Base-by-base conservation (phyloP, 768 basidiomycete species). In the Fibroporia radiculosa region DNA sequence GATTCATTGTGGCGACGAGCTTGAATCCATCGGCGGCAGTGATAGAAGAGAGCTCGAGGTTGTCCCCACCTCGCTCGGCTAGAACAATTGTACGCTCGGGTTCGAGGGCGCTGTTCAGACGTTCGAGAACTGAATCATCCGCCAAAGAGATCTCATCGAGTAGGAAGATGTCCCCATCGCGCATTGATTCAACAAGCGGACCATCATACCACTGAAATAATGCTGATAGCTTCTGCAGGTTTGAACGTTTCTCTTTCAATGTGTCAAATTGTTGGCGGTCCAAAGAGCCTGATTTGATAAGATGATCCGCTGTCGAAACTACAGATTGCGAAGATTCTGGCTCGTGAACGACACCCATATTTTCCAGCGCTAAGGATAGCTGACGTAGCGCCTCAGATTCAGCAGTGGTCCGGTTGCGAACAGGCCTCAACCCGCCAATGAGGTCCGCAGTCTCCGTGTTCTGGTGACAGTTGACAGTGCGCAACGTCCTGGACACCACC, bases 161-260 rank as follows among this genome's bases (percentile, higher is more conserved):
- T 6, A 99, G 70, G 54, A 99, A 85, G 3, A 95, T 72, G 52
- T 85, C 81, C 14, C 93, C 95, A 16, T 61, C 61, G 6, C 72
- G 72, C 96, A 99, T 99, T 2, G 93, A 87, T 52, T 88, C 76
- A 5, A 99, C 78, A 25, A 99, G 75, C n/a, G 96, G 93, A 2
- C 96, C 96, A 56, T 98, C 91, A 49, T 86, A 78, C 96, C 96
- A 99, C 59, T 96, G 88, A 57, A 99, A 98, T 32, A 98, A 78
- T 0, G 87, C 79, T n/a, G 76, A 72, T 0, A 82, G 66, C 22
- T 68, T 68, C 40, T 69, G 60, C 2, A 84, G 56, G 18, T 68
- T 70, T 11, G 60, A 64, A 25, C 69, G 74, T 10, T 75, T 60
- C 3, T 66, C 65, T 32, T 63, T 60, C 7, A 84, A 52, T 20